A percentile compares a stretch with the other conserved stretches of the same genome.
phyloP scores from a whole-genome alignment of 371 early-diverging fungal genomes.

The Mucor indicus region DNA sequence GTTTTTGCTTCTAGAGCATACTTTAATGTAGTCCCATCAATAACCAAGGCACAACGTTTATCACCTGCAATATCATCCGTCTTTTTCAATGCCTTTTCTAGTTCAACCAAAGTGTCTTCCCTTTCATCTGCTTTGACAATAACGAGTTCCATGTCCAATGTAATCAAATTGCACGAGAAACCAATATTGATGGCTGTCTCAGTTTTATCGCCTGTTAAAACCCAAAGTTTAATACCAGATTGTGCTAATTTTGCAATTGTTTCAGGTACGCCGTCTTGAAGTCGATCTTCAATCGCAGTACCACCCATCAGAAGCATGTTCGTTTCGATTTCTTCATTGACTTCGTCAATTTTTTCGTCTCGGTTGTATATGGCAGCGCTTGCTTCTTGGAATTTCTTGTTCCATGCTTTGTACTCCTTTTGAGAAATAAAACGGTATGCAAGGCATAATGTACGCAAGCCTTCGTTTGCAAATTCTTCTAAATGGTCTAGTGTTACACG shows the following conservation, averaged over 20 bases:
- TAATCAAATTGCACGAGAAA: slow-evolving; percentile 77
- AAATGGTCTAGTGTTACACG: slow-evolving; percentile 65
- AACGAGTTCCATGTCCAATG: slow-evolving; percentile 60
- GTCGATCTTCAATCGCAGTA: slow-evolving; percentile 91
- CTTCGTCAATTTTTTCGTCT: slow-evolving; percentile 74
- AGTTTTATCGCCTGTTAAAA: slow-evolving; percentile 98
- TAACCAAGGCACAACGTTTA: slow-evolving; percentile 67
- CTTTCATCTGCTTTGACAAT: slow-evolving; percentile 62
- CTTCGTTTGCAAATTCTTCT: slow-evolving; percentile 87
- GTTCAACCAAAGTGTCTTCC: slow-evolving; percentile 53
- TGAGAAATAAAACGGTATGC: slow-evolving; percentile 74
- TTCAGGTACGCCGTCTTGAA: slow-evolving; percentile 94
- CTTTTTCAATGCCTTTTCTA: slow-evolving; percentile 28
- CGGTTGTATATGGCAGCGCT: slow-evolving; percentile 78
- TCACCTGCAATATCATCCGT: slow-evolving; percentile 5
- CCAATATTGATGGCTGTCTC: slow-evolving; percentile 98
- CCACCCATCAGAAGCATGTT: slow-evolving; percentile 74
- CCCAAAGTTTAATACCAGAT: slow-evolving; percentile 95
- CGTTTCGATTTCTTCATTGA: slow-evolving; percentile 78
- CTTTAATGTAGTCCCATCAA: slow-evolving; percentile 87
- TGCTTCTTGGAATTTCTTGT: slow-evolving; percentile 72
- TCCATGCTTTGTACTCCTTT: slow-evolving; percentile 80
- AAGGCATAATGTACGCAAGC: slow-evolving; percentile 88
- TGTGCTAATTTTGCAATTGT: slow-evolving; percentile 83
- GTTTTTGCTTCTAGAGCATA: slow-evolving; percentile 66